These are phyloP conservation scores for Debaryomyces hansenii DNA, from an alignment of 805 yeast genomes.

Conservation along the genomic window DNA sequence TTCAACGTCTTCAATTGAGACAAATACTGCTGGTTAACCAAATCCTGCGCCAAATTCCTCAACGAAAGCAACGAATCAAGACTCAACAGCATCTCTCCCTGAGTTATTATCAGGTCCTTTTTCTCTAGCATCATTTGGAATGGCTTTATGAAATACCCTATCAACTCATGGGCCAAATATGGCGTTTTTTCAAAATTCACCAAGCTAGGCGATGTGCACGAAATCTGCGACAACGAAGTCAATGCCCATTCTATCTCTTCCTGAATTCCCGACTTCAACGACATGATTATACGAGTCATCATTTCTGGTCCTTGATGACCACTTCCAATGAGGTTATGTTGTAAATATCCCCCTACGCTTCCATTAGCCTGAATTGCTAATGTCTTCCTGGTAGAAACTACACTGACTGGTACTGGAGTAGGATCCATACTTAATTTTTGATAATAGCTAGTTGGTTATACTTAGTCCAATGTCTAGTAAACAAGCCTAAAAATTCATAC, in stretches of 20 bases:
- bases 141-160: slow-evolving; percentile 37
- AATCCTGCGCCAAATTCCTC: slow-evolving; percentile 82
- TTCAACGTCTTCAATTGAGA: slow-evolving; percentile 54
- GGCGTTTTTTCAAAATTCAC: slow-evolving; percentile 46
- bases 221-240: slow-evolving; percentile 49
- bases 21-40: slow-evolving; percentile 75
- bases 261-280: slow-evolving; percentile 62
- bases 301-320: slow-evolving; percentile 60
- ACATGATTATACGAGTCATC: slow-evolving; percentile 65
- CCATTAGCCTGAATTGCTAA: slow-evolving; percentile 6
- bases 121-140: slow-evolving; percentile 22
- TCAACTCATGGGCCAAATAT: slow-evolving; percentile 42
- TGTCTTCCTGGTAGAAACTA: slow-evolving; percentile 6
- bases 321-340: slow-evolving; percentile 19
- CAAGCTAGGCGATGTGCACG: slow-evolving; percentile 50
- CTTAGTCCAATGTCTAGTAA: too few relatives aligned
- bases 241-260: slow-evolving; percentile 75
- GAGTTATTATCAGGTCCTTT: slow-evolving; percentile 14
- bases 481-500: not conserved
- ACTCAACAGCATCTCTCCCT: slow-evolving; percentile 24
- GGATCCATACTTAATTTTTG: slow-evolving; percentile 1
- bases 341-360: slow-evolving; percentile 6
- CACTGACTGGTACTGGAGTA: slow-evolving; percentile 7
- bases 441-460: too few relatives aligned
- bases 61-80: slow-evolving; percentile 61